phyloP scores from a whole-genome alignment of 176 grass and related monocot genomes.

The Eleusine coracana region DNA sequence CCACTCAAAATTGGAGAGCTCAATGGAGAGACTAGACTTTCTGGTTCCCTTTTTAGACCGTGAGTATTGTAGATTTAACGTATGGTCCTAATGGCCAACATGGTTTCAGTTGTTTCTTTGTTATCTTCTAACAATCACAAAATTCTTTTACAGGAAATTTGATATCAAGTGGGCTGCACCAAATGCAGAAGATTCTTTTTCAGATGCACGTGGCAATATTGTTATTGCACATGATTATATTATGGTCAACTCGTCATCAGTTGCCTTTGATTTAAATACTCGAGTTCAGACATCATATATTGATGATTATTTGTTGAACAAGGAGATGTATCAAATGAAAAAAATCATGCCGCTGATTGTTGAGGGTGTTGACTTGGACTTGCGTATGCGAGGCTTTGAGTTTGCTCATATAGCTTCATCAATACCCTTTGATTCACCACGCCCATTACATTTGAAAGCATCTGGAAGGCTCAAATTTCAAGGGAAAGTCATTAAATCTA shows the following conservation, averaged over 20 bases:
- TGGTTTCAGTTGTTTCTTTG: constrained; percentile 28
- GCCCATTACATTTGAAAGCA: constrained; percentile 91
- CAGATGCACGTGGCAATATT: constrained; percentile 92
- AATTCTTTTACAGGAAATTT: constrained; percentile 71
- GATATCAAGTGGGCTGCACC: constrained; percentile 99
- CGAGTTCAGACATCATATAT: constrained; percentile 93
- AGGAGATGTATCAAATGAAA: constrained; percentile 55
- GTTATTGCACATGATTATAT: constrained; percentile 89
- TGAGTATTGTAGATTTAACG: constrained; percentile 56
- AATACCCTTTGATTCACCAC: constrained; percentile 85
- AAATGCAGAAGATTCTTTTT: constrained; percentile 95
- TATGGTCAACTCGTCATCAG: constrained; percentile 83
- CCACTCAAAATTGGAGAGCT: constrained; percentile 92
- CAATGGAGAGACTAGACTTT: constrained; percentile 98
- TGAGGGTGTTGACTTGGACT: constrained; percentile 91
- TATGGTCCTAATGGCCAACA: constrained; percentile 1
- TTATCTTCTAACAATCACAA: constrained; percentile 25
- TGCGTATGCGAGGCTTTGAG: constrained; percentile 93
- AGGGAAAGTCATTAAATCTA: constrained; percentile 81
- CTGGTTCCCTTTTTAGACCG: constrained; percentile 85
- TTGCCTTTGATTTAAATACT: constrained; percentile 88
- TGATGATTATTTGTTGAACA: constrained; percentile 60
- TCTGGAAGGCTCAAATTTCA: constrained; percentile 96
- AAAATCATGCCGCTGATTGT: constrained; percentile 72
- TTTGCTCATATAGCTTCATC: constrained; percentile 87